Conservation (phyloP, 139 green algal species). For the Tetradesmus lagerheimii region DNA sequence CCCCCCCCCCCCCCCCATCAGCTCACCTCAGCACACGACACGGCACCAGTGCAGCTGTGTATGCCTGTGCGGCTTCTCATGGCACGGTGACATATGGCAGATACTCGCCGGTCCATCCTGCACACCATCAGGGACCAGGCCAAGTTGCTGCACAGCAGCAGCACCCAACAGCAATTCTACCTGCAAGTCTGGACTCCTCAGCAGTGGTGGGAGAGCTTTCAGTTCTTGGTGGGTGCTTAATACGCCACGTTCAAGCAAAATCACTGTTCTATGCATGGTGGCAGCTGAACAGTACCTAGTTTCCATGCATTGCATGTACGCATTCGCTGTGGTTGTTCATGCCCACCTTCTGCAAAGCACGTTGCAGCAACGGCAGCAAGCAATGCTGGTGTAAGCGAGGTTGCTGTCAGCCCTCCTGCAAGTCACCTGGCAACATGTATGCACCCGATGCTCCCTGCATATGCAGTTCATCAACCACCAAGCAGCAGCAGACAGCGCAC, state of each 20-base stretch:
- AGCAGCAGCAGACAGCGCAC: not conserved
- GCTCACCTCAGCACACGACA: not conserved
- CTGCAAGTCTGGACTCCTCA: slow-evolving; percentile 39
- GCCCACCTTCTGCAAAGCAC: too few species aligned
- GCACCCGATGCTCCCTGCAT: not conserved
- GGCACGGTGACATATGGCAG: not conserved
- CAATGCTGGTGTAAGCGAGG: too few species aligned
- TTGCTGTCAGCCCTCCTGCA: too few species aligned
- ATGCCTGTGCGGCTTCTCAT: not conserved
- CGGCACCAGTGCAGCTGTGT: not conserved
- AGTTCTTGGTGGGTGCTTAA: slow-evolving; percentile 50
- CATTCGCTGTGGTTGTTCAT: too few species aligned
- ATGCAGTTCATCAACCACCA: slow-evolving; percentile 26
- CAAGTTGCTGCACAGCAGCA: slow-evolving; percentile 23
- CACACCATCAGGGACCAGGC: slow-evolving; percentile 31
- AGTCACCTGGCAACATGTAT: too few species aligned
- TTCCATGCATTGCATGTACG: too few species aligned
- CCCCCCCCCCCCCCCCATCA: too few species aligned
- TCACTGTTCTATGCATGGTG: not conserved
- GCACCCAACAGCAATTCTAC: not conserved
- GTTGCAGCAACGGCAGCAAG: too few species aligned
- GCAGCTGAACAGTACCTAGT: too few species aligned
- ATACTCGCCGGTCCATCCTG: slow-evolving; percentile 16
- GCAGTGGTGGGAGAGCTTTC: slow-evolving; percentile 62
- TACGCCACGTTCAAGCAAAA: not conserved